Percentiles rank a stretch among this genome's conserved stretches.
phyloP scores from a whole-genome alignment of 768 basidiomycete species.

The Melanogaster broomeanus region DNA sequence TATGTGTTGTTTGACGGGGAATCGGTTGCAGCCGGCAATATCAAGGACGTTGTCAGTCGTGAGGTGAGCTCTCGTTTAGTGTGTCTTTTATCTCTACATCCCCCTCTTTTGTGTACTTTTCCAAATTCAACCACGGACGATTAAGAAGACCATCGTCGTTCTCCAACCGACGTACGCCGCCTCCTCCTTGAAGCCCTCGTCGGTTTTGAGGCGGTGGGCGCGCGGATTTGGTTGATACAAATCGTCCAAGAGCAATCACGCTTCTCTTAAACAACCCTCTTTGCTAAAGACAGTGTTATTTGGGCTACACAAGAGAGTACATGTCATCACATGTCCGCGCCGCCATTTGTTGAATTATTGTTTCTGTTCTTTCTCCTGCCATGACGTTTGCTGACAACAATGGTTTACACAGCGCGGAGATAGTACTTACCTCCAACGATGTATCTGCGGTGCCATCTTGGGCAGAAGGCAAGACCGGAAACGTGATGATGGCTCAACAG shows the following conservation, averaged over 20 bases:
- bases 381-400: constrained; percentile 20
- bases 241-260: constrained; percentile 72
- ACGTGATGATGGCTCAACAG: constrained; percentile 26
- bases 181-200: constrained; percentile 52
- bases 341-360: background rate
- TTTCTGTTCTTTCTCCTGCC: constrained; percentile 5
- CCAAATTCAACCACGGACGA: constrained; percentile 52
- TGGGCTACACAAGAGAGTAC: constrained; percentile 92
- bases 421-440: constrained; percentile 67
- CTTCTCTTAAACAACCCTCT: constrained; percentile 87
- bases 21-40: constrained; percentile 43
- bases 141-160: constrained; percentile 93
- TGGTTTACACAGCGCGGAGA: constrained; percentile 48
- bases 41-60: constrained; percentile 16
- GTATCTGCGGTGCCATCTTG: constrained; percentile 81
- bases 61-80: constrained; percentile 50
- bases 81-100: constrained; percentile 5
- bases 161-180: constrained; percentile 53
- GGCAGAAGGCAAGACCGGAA: constrained; percentile 66
- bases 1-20: constrained; percentile 79
- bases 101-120: background rate
- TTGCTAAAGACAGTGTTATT: constrained; percentile 64
- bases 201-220: constrained; percentile 43
- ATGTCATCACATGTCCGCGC: constrained; percentile 34
- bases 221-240: constrained; percentile 86